Conservation (phyloP, 345 rosid genomes). For the Eutrema heterophyllum region DNA sequence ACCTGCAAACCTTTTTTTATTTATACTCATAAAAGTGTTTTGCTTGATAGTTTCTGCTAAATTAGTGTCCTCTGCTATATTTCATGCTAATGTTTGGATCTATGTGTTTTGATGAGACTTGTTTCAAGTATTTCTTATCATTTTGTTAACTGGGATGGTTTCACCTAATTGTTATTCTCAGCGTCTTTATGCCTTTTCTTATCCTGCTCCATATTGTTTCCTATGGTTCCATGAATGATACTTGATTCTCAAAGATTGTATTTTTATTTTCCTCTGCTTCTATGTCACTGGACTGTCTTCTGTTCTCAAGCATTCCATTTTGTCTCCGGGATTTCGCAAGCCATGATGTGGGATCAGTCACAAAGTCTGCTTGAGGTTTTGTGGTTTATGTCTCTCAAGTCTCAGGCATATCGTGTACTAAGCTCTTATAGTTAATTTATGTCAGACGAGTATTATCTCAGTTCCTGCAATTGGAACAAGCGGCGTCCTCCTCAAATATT, state of each 20-base stretch:
- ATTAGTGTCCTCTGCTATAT: not conserved
- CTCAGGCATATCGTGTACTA: not conserved
- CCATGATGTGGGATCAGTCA: not conserved
- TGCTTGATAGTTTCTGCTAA: constrained; percentile 3
- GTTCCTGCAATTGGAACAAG: not conserved
- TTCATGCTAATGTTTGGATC: not conserved
- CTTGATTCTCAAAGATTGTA: not conserved
- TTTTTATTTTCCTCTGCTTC: not conserved
- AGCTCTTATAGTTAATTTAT: not conserved
- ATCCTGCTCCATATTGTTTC: not conserved
- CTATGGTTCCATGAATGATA: not conserved
- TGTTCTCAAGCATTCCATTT: not conserved
- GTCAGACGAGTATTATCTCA: not conserved
- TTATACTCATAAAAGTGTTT: constrained; percentile 7
- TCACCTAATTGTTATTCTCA: not conserved
- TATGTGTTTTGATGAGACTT: constrained; percentile 13
- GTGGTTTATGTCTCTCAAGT: not conserved
- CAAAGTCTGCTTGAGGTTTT: not conserved
- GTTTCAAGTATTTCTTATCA: not conserved
- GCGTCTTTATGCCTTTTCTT: not conserved
- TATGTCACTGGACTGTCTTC: not conserved
- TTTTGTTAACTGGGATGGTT: not conserved
- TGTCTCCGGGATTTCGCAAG: not conserved
- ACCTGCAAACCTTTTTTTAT: constrained; percentile 3
- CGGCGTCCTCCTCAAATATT: not conserved